Evolutionary conservation across 208 protist species (phyloP).

Genomic region (Naegleria lovaniensis): DNA sequence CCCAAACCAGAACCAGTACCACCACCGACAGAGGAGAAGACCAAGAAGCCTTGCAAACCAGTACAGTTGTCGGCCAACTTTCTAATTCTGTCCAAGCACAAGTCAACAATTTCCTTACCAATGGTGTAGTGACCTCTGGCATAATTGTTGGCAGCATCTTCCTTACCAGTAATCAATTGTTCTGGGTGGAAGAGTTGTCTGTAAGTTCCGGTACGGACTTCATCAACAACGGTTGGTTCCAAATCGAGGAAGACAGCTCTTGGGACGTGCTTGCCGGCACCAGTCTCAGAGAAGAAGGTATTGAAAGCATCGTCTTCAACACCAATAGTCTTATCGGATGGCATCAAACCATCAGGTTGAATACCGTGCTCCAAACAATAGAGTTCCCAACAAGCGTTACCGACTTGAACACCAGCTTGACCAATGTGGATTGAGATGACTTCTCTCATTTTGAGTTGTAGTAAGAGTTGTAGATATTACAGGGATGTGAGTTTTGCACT

Average conservation of each 20-base stretch:
- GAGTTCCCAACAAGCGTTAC: slow-evolving; percentile 92
- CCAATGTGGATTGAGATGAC: slow-evolving; percentile 88
- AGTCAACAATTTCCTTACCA: slow-evolving; percentile 87
- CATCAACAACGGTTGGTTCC: slow-evolving; percentile 85
- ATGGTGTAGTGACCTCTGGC: slow-evolving; percentile 91
- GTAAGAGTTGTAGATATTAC: neutral
- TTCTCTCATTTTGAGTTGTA: slow-evolving; percentile 67
- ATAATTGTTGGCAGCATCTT: slow-evolving; percentile 93
- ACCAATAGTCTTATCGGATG: slow-evolving; percentile 51
- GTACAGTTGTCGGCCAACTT: slow-evolving; percentile 90
- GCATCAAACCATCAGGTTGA: slow-evolving; percentile 66
- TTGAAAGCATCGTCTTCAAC: slow-evolving; percentile 84
- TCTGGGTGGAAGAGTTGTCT: slow-evolving; percentile 84
- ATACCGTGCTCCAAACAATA: slow-evolving; percentile 84
- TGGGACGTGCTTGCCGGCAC: slow-evolving; percentile 74
- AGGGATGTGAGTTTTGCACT: neutral
- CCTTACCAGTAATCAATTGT: slow-evolving; percentile 83
- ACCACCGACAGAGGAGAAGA: slow-evolving; percentile 91
- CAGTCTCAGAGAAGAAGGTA: slow-evolving; percentile 90
- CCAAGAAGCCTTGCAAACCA: slow-evolving; percentile 91
- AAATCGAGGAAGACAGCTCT: slow-evolving; percentile 86
- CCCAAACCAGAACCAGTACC: slow-evolving; percentile 91
- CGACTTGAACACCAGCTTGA: slow-evolving; percentile 93
- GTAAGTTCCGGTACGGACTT: slow-evolving; percentile 81
- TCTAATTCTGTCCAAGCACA: slow-evolving; percentile 77